These are phyloP conservation scores for Ustilago bromivora DNA, from an alignment of 1,284 basidiomycete species.

Conservation along the genomic window DNA sequence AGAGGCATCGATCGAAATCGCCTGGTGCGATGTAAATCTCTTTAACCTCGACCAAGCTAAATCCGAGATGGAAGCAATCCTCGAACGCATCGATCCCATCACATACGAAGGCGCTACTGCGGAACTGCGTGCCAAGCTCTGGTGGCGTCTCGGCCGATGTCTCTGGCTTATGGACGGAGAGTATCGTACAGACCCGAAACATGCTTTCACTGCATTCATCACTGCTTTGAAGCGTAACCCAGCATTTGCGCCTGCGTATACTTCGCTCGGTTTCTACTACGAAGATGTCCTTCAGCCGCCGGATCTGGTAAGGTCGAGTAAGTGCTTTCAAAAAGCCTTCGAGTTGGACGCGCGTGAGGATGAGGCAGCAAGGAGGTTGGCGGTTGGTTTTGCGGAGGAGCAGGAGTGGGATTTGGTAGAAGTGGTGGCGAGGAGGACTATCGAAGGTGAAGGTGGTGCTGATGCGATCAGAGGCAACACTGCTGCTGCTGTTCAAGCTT, in stretches of 20 bases:
- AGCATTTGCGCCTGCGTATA: constrained; percentile 89
- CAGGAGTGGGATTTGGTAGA: constrained; percentile 96
- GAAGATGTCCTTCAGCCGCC: constrained; percentile 78
- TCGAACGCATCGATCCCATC: constrained; percentile 73
- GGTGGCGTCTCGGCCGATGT: constrained; percentile 85
- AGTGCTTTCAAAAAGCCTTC: constrained; percentile 98
- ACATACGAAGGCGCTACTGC: constrained; percentile 57
- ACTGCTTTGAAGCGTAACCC: constrained; percentile 81
- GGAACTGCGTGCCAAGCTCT: constrained; percentile 77
- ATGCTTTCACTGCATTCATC: constrained; percentile 78
- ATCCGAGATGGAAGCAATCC: constrained; percentile 75
- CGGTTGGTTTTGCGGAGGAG: constrained; percentile 90
- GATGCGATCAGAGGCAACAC: constrained; percentile 39
- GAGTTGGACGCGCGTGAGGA: constrained; percentile 91
- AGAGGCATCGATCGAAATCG: constrained; percentile 83
- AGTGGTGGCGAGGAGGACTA: constrained; percentile 87
- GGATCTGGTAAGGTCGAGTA: constrained; percentile 86
- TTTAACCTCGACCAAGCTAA: constrained; percentile 75
- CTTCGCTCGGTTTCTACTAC: constrained; percentile 92
- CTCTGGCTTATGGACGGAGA: constrained; percentile 80
- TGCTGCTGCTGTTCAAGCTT: constrained; percentile 30
- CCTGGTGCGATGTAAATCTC: constrained; percentile 83
- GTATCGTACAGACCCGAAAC: constrained; percentile 57
- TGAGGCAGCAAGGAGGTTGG: constrained; percentile 84
- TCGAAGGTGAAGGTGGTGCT: constrained; percentile 77